Conservation (phyloP, 2,329 filamentous ascomycete species). For the Talaromyces atroroseus region DNA sequence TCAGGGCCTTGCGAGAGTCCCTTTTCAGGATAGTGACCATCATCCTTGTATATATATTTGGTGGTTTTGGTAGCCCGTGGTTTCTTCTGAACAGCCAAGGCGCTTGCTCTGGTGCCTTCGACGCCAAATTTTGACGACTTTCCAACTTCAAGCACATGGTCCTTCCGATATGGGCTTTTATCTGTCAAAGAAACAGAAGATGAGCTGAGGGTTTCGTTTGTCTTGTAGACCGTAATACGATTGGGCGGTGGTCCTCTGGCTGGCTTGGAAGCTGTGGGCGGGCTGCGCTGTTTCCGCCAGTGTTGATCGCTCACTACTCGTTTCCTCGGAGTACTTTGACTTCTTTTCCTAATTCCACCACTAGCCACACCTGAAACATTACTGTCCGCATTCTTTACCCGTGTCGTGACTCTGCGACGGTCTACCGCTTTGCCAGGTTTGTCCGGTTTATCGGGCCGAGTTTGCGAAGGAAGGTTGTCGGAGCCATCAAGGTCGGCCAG, state of each 20-base stretch:
- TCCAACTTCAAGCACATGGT: conserved; percentile 18
- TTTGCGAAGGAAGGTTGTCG: conserved; percentile 22
- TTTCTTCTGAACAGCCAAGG: conserved; percentile 22
- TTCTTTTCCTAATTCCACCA: conserved; percentile 30
- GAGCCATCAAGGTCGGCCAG: conserved; percentile 49
- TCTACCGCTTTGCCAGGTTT: conserved; percentile 6
- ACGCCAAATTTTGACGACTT: conserved; percentile 20
- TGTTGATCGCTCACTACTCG: conserved; percentile 89
- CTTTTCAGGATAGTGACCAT: conserved; percentile 18
- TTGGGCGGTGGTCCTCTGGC: conserved; percentile 39
- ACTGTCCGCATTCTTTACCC: conserved; percentile 21
- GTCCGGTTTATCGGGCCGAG: conserved; percentile 20
- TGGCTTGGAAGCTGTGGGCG: conserved; percentile 33
- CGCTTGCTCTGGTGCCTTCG: conserved; percentile 23
- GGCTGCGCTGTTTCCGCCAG: conserved; percentile 57
- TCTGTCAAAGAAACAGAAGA: conserved; percentile 23
- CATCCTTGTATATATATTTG: conserved; percentile 17
- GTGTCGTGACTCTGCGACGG: conserved; percentile 6
- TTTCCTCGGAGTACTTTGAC: conserved; percentile 70
- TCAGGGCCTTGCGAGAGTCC: conserved; percentile 12
- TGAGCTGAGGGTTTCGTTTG: conserved; percentile 24
- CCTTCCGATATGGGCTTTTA: conserved; percentile 23
- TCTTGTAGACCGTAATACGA: conserved; percentile 38
- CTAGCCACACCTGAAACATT: neutral
- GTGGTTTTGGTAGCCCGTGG: conserved; percentile 20